These are phyloP conservation scores for Fusarium albidum DNA, from an alignment of 2,329 filamentous ascomycete species.

Conservation along the genomic window DNA sequence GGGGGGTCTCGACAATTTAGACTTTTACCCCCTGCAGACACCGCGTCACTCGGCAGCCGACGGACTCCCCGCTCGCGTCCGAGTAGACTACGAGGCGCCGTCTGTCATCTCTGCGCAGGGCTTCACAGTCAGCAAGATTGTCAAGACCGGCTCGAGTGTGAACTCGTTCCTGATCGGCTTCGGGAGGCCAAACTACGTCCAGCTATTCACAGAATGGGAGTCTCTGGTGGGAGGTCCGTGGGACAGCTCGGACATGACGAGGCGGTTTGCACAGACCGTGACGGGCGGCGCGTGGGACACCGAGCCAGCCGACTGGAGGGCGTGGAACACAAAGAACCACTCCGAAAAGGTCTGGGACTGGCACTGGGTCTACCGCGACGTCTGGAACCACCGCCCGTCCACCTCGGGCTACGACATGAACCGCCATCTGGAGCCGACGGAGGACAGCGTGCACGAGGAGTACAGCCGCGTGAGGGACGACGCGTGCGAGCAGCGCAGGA, in stretches of 20 bases:
- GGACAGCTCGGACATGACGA: constrained; percentile 7
- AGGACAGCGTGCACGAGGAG: neutral
- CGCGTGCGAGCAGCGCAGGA: constrained; percentile 14
- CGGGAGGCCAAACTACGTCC: constrained; percentile 16
- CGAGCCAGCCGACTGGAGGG: constrained; percentile 13
- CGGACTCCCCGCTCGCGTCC: constrained; percentile 7
- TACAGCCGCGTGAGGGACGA: constrained; percentile 15
- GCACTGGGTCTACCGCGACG: neutral
- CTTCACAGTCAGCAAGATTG: constrained; percentile 4
- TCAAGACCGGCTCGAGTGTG: constrained; percentile 5
- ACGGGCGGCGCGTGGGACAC: constrained; percentile 12
- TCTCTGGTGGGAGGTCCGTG: constrained; percentile 10
- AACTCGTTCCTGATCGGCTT: constrained; percentile 1
- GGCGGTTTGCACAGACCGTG: constrained; percentile 5
- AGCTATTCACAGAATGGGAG: constrained; percentile 17
- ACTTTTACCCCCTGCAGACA: constrained; percentile 15
- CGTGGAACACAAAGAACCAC: constrained; percentile 14
- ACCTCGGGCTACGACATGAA: constrained; percentile 16
- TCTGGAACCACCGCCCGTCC: neutral
- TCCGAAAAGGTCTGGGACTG: constrained; percentile 11
- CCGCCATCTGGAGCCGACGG: neutral
- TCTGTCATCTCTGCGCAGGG: constrained; percentile 14
- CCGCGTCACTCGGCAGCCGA: constrained; percentile 8
- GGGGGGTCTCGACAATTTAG: constrained; percentile 9
- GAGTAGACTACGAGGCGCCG: constrained; percentile 1